Percentiles rank a stretch among this genome's conserved stretches.
These are phyloP conservation scores for Hygrophoropsis aurantiaca DNA, from an alignment of 768 basidiomycete genomes.

Conservation along the genomic window DNA sequence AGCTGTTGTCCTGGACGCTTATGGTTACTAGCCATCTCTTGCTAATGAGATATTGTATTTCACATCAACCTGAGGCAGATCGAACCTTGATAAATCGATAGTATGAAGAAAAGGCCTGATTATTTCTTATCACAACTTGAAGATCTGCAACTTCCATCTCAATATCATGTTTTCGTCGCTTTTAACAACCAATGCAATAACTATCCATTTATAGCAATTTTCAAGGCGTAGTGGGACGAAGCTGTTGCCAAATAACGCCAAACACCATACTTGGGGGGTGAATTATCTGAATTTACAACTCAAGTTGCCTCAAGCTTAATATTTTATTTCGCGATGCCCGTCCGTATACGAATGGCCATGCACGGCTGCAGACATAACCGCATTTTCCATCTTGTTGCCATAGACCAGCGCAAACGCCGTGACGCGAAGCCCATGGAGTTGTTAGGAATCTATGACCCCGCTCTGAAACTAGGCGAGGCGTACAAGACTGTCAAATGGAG, in stretches of 20 bases:
- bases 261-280: constrained; percentile 4
- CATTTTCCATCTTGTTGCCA: constrained; percentile 84
- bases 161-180: too few relatives aligned
- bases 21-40: too few relatives aligned
- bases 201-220: not conserved
- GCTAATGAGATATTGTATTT: too few relatives aligned
- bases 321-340: constrained; percentile 57
- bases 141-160: too few relatives aligned
- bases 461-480: constrained; percentile 44
- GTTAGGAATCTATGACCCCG: constrained; percentile 83
- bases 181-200: not conserved
- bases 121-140: too few relatives aligned
- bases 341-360: constrained; percentile 83
- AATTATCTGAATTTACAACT: not conserved
- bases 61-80: too few relatives aligned
- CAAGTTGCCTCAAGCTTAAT: not conserved
- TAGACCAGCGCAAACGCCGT: constrained; percentile 66
- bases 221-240: not conserved
- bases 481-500: constrained; percentile 89
- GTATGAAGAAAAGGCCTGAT: too few relatives aligned
- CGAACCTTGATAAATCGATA: too few relatives aligned
- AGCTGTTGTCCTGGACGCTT: too few relatives aligned
- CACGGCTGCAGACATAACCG: constrained; percentile 75
- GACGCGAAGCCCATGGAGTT: constrained; percentile 87
- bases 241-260: constrained; percentile 25